These are phyloP conservation scores for Brasilioporus rufonigricans DNA, from an alignment of 768 basidiomycete genomes.

Conservation along the genomic window DNA sequence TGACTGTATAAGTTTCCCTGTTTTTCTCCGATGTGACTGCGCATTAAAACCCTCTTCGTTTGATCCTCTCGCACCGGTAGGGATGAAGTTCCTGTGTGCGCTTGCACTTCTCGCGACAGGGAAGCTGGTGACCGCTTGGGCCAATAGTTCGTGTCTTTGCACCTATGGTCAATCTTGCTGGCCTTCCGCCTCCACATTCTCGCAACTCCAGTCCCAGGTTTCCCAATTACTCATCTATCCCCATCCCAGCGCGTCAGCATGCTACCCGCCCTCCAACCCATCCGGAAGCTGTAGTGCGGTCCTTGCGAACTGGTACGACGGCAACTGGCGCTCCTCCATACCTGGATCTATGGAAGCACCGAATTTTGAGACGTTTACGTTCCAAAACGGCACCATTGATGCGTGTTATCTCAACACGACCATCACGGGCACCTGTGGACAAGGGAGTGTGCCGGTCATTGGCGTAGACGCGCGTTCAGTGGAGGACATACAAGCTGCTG, in stretches of 20 bases:
- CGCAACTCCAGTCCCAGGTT: constrained; percentile 18
- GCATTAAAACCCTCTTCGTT: no score
- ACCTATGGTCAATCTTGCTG: constrained; percentile 17
- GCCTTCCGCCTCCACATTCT: constrained; percentile 12
- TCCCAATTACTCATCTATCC: no score
- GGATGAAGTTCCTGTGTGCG: no score
- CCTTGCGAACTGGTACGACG: constrained; percentile 27
- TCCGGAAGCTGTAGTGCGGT: constrained; percentile 39
- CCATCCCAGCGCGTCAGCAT: constrained; percentile 19
- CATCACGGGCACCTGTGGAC: constrained; percentile 19
- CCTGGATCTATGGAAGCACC: constrained; percentile 39
- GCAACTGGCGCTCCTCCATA: constrained; percentile 40
- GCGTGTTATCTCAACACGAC: constrained; percentile 32
- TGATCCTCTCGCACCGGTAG: no score
- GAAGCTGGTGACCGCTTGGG: no score
- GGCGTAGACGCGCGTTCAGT: no score
- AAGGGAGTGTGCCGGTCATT: constrained; percentile 26
- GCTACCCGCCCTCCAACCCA: constrained; percentile 16
- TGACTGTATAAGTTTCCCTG: no score
- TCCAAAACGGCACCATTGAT: constrained; percentile 44
- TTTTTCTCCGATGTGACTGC: no score
- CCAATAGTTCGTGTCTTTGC: constrained; percentile 18
- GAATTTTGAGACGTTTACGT: constrained; percentile 35
- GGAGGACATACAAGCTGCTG: no score
- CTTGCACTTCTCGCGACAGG: no score